Percentiles rank a stretch among this genome's conserved stretches.
These are phyloP conservation scores for Chaetomiaceae sp. DNA, from an alignment of 2,329 filamentous ascomycete species.

Conservation along the genomic window DNA sequence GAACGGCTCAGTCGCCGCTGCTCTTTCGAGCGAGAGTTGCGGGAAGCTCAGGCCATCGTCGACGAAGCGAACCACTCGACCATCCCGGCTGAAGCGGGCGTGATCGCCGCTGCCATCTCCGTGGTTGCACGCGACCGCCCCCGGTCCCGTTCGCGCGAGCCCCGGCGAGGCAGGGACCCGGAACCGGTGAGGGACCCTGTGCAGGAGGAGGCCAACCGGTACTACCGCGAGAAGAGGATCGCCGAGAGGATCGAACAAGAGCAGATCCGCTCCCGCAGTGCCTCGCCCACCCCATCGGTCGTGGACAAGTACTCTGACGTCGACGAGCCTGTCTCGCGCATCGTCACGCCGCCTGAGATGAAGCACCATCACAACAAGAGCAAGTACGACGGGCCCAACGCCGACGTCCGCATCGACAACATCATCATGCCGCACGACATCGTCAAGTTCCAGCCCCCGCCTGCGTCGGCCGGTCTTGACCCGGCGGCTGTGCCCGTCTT, in stretches of 20 bases:
- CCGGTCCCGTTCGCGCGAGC: conserved; percentile 26
- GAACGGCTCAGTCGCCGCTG: conserved; percentile 46
- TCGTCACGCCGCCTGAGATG: conserved; percentile 54
- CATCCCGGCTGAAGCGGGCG: conserved; percentile 38
- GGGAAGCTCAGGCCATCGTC: conserved; percentile 41
- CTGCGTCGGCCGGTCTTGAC: conserved; percentile 12
- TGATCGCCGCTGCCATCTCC: conserved; percentile 44
- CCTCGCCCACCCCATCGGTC: conserved; percentile 50
- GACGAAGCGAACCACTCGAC: conserved; percentile 46
- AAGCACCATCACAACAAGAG: conserved; percentile 42
- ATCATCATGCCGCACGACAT: conserved; percentile 52
- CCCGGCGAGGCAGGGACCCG: conserved; percentile 30
- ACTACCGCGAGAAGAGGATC: conserved; percentile 52
- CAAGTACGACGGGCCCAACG: conserved; percentile 55
- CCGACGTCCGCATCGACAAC: conserved; percentile 61
- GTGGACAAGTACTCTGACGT: conserved; percentile 50
- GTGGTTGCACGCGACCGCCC: conserved; percentile 39
- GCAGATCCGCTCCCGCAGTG: conserved; percentile 49
- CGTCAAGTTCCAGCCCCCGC: conserved; percentile 31
- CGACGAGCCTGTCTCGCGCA: conserved; percentile 38
- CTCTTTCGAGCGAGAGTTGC: conserved; percentile 43
- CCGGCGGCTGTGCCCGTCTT: conserved; percentile 35
- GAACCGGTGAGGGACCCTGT: conserved; percentile 34
- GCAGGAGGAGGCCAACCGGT: conserved; percentile 54
- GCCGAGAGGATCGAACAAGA: conserved; percentile 52